A percentile compares a stretch with the other conserved stretches of the same genome.
phyloP scores from a whole-genome alignment of 1,139 yeast species.

The Suhomyces terraborum region DNA sequence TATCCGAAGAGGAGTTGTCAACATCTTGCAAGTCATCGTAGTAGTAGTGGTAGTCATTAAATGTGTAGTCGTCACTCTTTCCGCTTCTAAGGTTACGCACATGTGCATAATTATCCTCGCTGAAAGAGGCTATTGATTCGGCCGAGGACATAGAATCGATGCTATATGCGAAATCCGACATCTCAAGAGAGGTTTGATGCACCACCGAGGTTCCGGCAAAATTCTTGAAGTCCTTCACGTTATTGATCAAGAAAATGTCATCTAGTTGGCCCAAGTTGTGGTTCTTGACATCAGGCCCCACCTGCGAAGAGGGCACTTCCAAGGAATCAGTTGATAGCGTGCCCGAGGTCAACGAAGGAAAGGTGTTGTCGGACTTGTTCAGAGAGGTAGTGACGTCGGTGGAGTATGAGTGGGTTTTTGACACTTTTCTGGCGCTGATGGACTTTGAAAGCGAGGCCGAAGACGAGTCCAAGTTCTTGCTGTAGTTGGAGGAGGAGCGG shows the following conservation, averaged over 20 bases:
- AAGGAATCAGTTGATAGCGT: slow-evolving; percentile 11
- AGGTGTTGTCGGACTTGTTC: slow-evolving; percentile 8
- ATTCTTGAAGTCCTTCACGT: slow-evolving; percentile 30
- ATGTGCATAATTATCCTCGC: slow-evolving; percentile 14
- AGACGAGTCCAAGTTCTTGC: not conserved
- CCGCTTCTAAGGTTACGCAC: slow-evolving; percentile 12
- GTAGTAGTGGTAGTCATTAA: slow-evolving; percentile 20
- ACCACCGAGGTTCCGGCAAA: slow-evolving; percentile 35
- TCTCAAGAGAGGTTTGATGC: slow-evolving; percentile 2
- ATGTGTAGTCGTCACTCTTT: slow-evolving; percentile 11
- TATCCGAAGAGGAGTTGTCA: slow-evolving; percentile 15
- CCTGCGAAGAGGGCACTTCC: slow-evolving; percentile 7
- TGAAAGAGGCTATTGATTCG: slow-evolving; percentile 18
- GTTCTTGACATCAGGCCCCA: slow-evolving; percentile 16
- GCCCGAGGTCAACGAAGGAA: slow-evolving; percentile 17
- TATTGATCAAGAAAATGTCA: slow-evolving; percentile 32
- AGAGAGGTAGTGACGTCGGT: slow-evolving; percentile 20
- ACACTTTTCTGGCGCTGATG: not conserved
- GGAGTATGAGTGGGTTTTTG: not conserved
- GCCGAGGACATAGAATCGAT: slow-evolving; percentile 26
- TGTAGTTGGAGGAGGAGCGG: not conserved
- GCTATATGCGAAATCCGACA: slow-evolving; percentile 17
- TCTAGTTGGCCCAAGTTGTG: slow-evolving; percentile 19
- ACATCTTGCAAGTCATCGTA: slow-evolving; percentile 15
- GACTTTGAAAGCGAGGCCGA: not conserved